Evolutionary conservation across 148 eudicot species (phyloP), one percentile per base, ranked within the genome.

Genomic region (Amaranthus cruentus): DNA sequence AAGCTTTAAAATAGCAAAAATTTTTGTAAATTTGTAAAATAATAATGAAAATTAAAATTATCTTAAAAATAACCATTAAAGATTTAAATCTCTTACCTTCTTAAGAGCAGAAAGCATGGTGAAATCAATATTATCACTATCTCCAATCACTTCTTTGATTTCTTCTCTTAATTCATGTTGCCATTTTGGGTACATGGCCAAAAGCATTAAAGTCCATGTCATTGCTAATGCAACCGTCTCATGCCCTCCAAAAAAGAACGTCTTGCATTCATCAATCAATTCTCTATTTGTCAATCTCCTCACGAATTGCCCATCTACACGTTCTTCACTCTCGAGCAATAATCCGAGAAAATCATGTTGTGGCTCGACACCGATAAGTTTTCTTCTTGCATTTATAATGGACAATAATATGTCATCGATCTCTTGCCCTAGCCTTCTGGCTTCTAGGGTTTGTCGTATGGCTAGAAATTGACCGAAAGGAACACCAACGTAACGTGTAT

Each of bases 241-340:
- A 52, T 88, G 91, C 50, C 97, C 98, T 5, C 86, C 98, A 47
- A 93, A 93, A 76, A 91, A 93, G 71, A 93, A 93, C 0, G 98
- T 93, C 76, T 93, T 93, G 81, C 97, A 91, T 65, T 96, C 99
- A 55, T 96, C 99, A 28, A 92, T 81, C 2, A 96, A 74, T 69
- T 92, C 96, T 55, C 87, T 47, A 4, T 75, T 84, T 12, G 85
- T 87, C 78, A 96, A 78, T 6, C 78, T 78, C 86, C 65, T 78
- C 14, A 61, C 86, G 4, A 21, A 68, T 28, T 75, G 69, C 10
- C 83, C 83, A 13, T 83, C 81, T 6, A 54, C 79, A 6, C 51
- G 58, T 47, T 81, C 75, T 2, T 81, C 70, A 5, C 81, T 83
- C 56, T 81, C 92, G 55, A 92, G 64, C 79, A 96, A 68, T 46